phyloP scores from a whole-genome alignment of 31 red algal species.

The Asparagopsis taxiformis region DNA sequence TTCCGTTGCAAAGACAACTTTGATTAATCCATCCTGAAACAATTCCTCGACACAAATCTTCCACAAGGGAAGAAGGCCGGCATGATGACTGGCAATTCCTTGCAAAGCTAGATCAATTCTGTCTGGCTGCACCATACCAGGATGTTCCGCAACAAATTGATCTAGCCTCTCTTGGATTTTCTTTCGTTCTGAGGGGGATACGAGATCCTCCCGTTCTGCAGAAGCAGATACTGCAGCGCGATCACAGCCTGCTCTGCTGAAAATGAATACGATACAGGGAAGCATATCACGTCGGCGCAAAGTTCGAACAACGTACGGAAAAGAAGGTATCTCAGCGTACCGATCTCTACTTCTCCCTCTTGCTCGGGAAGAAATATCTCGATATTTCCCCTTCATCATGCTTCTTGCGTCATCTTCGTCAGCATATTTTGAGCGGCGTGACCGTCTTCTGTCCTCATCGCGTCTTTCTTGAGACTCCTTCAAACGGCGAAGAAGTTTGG shows the following conservation, averaged over 20 bases:
- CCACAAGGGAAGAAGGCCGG: slow-evolving; percentile 93
- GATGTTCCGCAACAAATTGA: slow-evolving; percentile 66
- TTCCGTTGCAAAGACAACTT: slow-evolving; percentile 98
- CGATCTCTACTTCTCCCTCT: slow-evolving; percentile 11
- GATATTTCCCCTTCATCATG: slow-evolving; percentile 40
- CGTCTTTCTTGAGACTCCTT: slow-evolving; percentile 20
- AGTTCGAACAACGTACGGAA: slow-evolving; percentile 73
- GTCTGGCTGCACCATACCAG: slow-evolving; percentile 65
- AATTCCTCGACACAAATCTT: slow-evolving; percentile 89
- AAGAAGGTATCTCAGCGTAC: slow-evolving; percentile 60
- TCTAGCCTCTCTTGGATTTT: slow-evolving; percentile 49
- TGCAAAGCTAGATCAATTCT: slow-evolving; percentile 58
- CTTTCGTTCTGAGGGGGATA: slow-evolving; percentile 25
- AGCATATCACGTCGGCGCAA: slow-evolving; percentile 74
- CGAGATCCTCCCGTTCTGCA: slow-evolving; percentile 33
- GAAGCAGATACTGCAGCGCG: slow-evolving; percentile 59
- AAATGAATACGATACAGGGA: slow-evolving; percentile 95
- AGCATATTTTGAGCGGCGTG: slow-evolving; percentile 2
- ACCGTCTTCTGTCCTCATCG: not conserved
- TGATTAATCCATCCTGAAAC: slow-evolving; percentile 94
- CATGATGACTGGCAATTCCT: slow-evolving; percentile 97
- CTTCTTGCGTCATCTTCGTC: slow-evolving; percentile 6
- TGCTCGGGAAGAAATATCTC: slow-evolving; percentile 8
- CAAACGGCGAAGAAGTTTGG: slow-evolving; percentile 48
- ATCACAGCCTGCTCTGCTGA: slow-evolving; percentile 93